Evolutionary conservation across 257 asterid genomes (phyloP).

Genomic region (Ocimum tenuiflorum): DNA sequence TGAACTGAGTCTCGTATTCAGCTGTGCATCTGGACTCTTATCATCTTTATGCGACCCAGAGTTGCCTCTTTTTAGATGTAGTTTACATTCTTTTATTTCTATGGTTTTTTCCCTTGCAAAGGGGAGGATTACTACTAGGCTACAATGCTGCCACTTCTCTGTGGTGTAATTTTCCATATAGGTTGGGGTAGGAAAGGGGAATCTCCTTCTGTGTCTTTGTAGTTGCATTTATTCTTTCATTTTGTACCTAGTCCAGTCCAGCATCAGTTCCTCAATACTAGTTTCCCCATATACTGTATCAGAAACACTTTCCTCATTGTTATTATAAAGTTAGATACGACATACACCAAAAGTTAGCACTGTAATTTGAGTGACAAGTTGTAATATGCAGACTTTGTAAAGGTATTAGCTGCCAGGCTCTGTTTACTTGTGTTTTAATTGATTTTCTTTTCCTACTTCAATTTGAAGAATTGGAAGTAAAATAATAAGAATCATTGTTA

Average conservation of each 20-base stretch:
- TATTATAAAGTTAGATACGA: not conserved
- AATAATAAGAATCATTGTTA: no score
- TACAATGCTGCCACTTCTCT: no score
- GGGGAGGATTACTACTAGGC: no score
- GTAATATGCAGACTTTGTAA: slow-evolving; percentile 1
- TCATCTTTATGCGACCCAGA: not conserved
- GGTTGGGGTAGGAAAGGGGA: not conserved
- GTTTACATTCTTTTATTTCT: not conserved
- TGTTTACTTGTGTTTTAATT: not conserved
- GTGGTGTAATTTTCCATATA: no score
- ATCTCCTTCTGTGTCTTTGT: not conserved
- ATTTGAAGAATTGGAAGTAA: no score
- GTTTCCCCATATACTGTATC: not conserved
- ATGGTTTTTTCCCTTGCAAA: no score
- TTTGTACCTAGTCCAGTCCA: not conserved
- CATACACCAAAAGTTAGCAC: not conserved
- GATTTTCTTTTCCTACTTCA: not conserved
- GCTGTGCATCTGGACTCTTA: not conserved
- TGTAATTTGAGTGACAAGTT: not conserved
- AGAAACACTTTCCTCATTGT: not conserved
- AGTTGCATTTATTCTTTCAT: not conserved
- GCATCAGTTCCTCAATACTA: not conserved
- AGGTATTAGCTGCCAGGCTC: not conserved
- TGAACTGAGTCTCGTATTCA: slow-evolving; percentile 9
- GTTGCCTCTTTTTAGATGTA: not conserved